Evolutionary conservation across 345 rosid species (phyloP).

Genomic region (Viola odorata): DNA sequence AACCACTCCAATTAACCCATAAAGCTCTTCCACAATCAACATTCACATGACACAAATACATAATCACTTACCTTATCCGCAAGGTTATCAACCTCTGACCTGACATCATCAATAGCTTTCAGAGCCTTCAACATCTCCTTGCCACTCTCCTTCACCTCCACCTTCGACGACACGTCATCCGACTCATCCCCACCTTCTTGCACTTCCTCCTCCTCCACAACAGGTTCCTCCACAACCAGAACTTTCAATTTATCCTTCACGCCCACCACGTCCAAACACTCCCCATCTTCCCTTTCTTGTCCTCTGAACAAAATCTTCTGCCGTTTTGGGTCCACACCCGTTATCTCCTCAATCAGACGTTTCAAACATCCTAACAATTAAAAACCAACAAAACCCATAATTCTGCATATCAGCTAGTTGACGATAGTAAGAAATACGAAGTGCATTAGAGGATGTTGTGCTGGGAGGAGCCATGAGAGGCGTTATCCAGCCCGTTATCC

Average conservation of each 20-base stretch:
- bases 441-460: slow-evolving; percentile 28
- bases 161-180: neutral
- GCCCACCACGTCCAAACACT: slow-evolving; percentile 50
- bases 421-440: neutral
- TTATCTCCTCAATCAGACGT: slow-evolving; percentile 40
- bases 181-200: neutral
- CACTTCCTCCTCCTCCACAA: slow-evolving; percentile 24
- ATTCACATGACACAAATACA: neutral
- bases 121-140: slow-evolving; percentile 44
- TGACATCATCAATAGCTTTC: slow-evolving; percentile 45
- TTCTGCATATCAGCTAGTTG: neutral
- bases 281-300: slow-evolving; percentile 58
- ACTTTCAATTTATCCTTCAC: slow-evolving; percentile 64
- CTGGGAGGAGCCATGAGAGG: slow-evolving; percentile 43
- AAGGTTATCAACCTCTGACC: slow-evolving; percentile 64
- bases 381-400: neutral
- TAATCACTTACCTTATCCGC: slow-evolving; percentile 55
- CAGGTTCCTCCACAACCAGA: slow-evolving; percentile 40
- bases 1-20: neutral
- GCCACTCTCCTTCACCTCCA: slow-evolving; percentile 13
- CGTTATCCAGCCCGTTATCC: neutral
- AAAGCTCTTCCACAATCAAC: slow-evolving; percentile 1
- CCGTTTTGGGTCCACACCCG: slow-evolving; percentile 40
- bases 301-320: slow-evolving; percentile 73
- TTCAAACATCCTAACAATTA: slow-evolving; percentile 56